Evolutionary conservation across 345 rosid species (phyloP).

Genomic region (Reutealis trisperma): DNA sequence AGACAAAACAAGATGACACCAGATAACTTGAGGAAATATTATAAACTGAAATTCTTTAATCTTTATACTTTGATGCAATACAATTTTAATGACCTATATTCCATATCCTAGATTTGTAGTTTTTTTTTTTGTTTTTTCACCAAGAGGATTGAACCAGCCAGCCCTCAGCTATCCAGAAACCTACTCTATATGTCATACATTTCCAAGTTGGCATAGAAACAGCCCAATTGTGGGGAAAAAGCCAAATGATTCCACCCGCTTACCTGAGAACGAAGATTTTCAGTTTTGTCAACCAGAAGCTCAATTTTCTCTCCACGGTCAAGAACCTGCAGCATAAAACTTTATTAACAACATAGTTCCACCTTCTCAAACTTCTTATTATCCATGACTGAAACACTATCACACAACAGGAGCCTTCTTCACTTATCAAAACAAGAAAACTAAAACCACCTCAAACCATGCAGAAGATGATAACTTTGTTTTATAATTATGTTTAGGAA

Average conservation of each 20-base stretch:
- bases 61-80: not conserved
- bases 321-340: conserved; percentile 62
- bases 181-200: not conserved
- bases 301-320: conserved; percentile 99
- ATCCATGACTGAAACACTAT: not conserved
- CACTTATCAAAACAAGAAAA: not conserved
- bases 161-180: not conserved
- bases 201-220: not conserved
- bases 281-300: conserved; percentile 96
- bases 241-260: not conserved
- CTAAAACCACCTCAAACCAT: not conserved
- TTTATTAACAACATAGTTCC: not conserved
- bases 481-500: not conserved
- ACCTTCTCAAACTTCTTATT: not conserved
- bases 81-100: not conserved
- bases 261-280: conserved; percentile 94
- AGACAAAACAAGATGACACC: not conserved
- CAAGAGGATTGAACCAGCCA: not conserved
- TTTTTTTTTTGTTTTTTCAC: not conserved
- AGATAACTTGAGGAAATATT: not conserved
- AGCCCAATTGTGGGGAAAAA: not conserved
- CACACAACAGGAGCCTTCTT: not conserved
- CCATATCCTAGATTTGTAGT: not conserved
- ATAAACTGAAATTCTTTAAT: not conserved
- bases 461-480: not conserved